Evolutionary conservation across 208 protist genomes (phyloP), one percentile per base, ranked within the genome.

Genomic region (Tritrichomonas musculus): DNA sequence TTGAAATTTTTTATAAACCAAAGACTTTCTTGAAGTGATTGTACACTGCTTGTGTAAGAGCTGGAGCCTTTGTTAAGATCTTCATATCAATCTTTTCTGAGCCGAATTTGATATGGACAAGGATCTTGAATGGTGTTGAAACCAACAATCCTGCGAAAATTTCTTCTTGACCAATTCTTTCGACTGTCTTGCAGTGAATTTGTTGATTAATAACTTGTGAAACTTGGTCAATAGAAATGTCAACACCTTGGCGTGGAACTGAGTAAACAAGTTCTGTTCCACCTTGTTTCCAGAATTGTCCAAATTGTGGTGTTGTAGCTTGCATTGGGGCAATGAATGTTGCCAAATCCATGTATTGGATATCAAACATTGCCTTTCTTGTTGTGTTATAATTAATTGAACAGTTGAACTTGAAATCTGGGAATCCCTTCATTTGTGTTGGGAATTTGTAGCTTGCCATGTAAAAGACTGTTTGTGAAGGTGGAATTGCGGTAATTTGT

Each of bases 111-210:
- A 57, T 33, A 47, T 88, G 77, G n/a, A 88, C 47, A 4, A 88
- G 30, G 30, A 88, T 88, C 77, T 57, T 88, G 47, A 88, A 88
- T 60, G 77, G 77, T 57, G 77, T 88, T 39, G 77, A 88, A 33
- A 50, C 17, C 13, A 88, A 39, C 0, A 39, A n/a, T 22, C 77
- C 77, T 8, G 44, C 27, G 27, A 88, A 88, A 17, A 88, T 88
- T 47, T 88, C 77, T 88, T 88, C 77, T 27, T 53, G 41, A 33
- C 77, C 77, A 49, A 88, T 88, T 88, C 77, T 88, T 47, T 88
- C 41, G 27, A 88, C 77, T 33, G 77, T 57, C 9, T 57, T 33
- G 0, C 53, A 41, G 20, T 57, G 47, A 27, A 88, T 20, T 20
- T 47, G 9, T 9, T 44, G 33, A 49, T 53, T 88, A 27, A 88